phyloP scores from a whole-genome alignment of 2,329 filamentous ascomycete genomes.

The Fusarium sp. region DNA sequence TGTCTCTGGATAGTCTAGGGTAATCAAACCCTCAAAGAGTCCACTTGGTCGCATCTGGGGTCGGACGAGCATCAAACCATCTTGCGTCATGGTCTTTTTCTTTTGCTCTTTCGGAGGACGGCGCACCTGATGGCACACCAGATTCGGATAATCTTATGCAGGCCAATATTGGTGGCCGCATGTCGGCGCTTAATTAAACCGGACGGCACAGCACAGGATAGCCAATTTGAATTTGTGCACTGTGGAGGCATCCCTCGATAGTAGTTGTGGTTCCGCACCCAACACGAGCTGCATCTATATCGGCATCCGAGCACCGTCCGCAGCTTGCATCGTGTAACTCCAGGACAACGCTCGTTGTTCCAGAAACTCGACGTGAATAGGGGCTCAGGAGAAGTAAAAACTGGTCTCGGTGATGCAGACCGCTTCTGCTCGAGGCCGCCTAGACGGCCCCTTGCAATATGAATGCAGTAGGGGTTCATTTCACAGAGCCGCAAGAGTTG shows the following conservation, averaged over 20 bases:
- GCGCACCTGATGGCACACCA: conserved; percentile 34
- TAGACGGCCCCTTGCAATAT: conserved; percentile 39
- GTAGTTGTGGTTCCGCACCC: conserved; percentile 11
- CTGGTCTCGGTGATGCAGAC: conserved; percentile 20
- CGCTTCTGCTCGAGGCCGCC: conserved; percentile 30
- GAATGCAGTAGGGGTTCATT: conserved; percentile 45
- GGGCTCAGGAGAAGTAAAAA: conserved; percentile 29
- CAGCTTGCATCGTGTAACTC: conserved; percentile 24
- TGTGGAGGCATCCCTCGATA: conserved; percentile 9
- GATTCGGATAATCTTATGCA: conserved; percentile 29
- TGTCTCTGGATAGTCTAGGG: conserved; percentile 37
- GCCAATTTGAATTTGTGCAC: conserved; percentile 8
- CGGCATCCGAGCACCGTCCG: conserved; percentile 13
- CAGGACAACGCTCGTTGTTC: conserved; percentile 16
- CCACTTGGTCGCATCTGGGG: conserved; percentile 38
- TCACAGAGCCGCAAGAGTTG: conserved; percentile 42
- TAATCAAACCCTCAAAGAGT: conserved; percentile 31
- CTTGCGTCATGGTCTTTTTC: conserved; percentile 38
- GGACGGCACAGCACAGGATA: background rate
- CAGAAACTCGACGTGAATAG: conserved; percentile 23
- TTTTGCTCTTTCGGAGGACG: conserved; percentile 32
- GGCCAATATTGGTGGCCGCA: conserved; percentile 17
- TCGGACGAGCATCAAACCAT: conserved; percentile 34
- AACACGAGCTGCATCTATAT: conserved; percentile 5
- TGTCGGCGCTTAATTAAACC: conserved; percentile 22